A percentile compares a stretch with the other conserved stretches of the same genome.
These are phyloP conservation scores for Terana coerulea DNA, from an alignment of 768 basidiomycete species.

Conservation along the genomic window DNA sequence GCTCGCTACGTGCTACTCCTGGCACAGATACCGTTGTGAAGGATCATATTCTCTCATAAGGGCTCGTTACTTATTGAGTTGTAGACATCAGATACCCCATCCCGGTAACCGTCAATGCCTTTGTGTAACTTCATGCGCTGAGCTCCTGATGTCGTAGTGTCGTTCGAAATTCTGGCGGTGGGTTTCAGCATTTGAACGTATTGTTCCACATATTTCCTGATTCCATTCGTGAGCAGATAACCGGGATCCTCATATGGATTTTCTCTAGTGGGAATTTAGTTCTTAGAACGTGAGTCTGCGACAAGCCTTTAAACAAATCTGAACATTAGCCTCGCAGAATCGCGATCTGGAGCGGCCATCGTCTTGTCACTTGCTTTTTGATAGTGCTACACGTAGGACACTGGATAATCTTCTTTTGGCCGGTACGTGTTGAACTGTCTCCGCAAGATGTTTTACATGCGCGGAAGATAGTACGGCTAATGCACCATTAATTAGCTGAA, in stretches of 20 bases:
- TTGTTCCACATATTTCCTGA: too few species aligned
- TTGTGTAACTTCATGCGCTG: not conserved
- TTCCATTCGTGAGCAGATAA: not conserved
- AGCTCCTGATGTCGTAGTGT: not conserved
- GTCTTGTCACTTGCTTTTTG: not conserved
- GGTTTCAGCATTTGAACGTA: too few species aligned
- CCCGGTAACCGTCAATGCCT: not conserved
- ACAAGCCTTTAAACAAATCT: too few species aligned
- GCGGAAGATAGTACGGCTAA: too few species aligned
- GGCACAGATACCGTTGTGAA: not conserved
- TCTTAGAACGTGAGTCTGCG: not conserved
- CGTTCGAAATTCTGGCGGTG: not conserved
- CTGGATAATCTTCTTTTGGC: not conserved
- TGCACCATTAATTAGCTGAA: not conserved
- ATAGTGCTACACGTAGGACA: not conserved
- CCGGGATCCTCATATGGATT: not conserved
- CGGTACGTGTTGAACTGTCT: not conserved
- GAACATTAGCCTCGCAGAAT: not conserved
- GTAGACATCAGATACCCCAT: not conserved
- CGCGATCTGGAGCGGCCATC: not conserved
- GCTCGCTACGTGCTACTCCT: not conserved
- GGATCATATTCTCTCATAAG: not conserved
- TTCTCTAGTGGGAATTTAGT: conserved; percentile 2
- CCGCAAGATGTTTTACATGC: not conserved
- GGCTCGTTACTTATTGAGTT: not conserved